Conservation (phyloP, 2,329 filamentous ascomycete genomes). For the Beauveria pseudobassiana region DNA sequence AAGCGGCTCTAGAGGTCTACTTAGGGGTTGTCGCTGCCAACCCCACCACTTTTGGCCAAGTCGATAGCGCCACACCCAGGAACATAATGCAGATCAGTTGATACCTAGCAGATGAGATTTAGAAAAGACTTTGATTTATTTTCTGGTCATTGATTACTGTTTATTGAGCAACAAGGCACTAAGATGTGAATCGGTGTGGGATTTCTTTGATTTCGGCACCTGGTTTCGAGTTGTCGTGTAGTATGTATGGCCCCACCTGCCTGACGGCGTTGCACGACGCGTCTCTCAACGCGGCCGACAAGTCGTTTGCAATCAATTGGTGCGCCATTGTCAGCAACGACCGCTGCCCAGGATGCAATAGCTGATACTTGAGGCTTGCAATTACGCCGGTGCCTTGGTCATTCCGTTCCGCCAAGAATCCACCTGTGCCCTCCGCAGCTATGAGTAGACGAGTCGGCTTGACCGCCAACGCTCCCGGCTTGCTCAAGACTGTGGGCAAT, state of each 20-base stretch:
- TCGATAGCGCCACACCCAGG: background rate
- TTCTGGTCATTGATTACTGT: too few species aligned
- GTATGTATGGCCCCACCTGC: background rate
- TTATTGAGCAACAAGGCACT: too few species aligned
- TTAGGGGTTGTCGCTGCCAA: background rate
- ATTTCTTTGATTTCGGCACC: too few species aligned
- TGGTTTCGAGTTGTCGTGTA: background rate
- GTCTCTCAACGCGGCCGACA: background rate
- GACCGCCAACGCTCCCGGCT: constrained; percentile 13
- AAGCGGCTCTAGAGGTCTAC: background rate
- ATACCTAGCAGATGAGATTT: too few species aligned
- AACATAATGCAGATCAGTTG: background rate
- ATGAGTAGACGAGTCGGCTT: constrained; percentile 17
- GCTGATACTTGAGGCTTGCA: background rate
- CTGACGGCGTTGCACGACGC: background rate
- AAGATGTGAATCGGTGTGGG: too few species aligned
- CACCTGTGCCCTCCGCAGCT: too few species aligned
- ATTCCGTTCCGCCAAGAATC: background rate
- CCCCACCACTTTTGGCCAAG: background rate
- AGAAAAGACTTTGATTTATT: too few species aligned
- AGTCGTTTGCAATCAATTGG: background rate
- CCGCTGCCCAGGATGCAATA: background rate
- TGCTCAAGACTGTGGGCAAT: constrained; percentile 16
- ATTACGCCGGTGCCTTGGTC: background rate
- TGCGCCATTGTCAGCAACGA: background rate